Conservation (phyloP, 495 filamentous ascomycete species). For the Penicillium waksmanii region DNA sequence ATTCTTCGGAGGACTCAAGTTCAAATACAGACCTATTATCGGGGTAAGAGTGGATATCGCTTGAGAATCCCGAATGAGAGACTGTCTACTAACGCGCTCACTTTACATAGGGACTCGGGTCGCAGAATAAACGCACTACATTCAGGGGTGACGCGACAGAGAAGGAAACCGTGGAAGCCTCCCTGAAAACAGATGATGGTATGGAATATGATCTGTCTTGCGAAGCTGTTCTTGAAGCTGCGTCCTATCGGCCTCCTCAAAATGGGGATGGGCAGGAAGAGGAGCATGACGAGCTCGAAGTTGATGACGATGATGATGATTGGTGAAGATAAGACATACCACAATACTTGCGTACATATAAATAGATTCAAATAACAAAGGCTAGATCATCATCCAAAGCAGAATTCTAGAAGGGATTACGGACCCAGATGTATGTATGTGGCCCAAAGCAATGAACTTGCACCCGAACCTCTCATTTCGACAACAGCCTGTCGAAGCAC, state of each 20-base stretch:
- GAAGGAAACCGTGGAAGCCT: conserved; percentile 4
- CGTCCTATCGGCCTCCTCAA: not conserved
- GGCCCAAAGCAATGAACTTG: conserved; percentile 7
- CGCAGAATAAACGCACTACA: conserved; percentile 7
- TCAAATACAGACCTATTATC: conserved; percentile 11
- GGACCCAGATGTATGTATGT: conserved; percentile 10
- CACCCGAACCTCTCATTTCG: conserved; percentile 4
- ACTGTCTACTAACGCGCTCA: not conserved
- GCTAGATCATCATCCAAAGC: not conserved
- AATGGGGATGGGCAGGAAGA: not conserved
- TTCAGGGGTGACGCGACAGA: not conserved
- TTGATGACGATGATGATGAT: not conserved
- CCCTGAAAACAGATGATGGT: conserved; percentile 7
- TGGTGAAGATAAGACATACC: not conserved
- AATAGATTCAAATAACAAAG: not conserved
- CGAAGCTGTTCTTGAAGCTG: conserved; percentile 7
- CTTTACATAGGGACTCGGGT: conserved; percentile 5
- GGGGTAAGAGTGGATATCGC: conserved; percentile 4
- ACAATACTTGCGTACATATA: not conserved
- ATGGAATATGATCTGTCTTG: conserved; percentile 5
- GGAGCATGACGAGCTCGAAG: not conserved
- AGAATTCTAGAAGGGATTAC: not conserved
- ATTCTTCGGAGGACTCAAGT: conserved; percentile 10
- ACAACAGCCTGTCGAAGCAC: not conserved
- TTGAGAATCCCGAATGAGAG: not conserved